Conservation (phyloP, 768 basidiomycete species). For the Suillus placidus region DNA sequence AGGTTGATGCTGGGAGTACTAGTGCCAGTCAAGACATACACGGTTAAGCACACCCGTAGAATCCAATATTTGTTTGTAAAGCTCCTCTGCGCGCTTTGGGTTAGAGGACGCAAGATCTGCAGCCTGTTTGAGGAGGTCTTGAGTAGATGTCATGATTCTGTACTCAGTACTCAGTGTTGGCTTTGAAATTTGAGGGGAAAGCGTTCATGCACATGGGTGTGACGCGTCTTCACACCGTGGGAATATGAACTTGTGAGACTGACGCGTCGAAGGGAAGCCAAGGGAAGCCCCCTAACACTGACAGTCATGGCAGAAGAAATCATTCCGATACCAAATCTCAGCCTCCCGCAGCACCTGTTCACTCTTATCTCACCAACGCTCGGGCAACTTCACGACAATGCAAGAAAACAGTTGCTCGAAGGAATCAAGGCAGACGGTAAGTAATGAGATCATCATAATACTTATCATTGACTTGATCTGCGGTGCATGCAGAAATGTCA, state of each 20-base stretch:
- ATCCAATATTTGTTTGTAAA: conserved; percentile 73
- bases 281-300: neutral
- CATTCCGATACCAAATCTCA: conserved; percentile 85
- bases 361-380: conserved; percentile 66
- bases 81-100: conserved; percentile 63
- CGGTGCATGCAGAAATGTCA: conserved; percentile 69
- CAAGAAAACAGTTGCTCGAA: conserved; percentile 63
- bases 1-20: conserved; percentile 27
- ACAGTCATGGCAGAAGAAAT: conserved; percentile 81
- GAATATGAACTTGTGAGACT: conserved; percentile 28
- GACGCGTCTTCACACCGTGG: conserved; percentile 36
- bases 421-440: conserved; percentile 80
- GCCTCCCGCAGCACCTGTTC: conserved; percentile 81
- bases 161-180: neutral
- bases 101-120: conserved; percentile 45
- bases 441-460: conserved; percentile 32
- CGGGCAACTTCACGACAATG: conserved; percentile 64
- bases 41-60: conserved; percentile 34
- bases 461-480: conserved; percentile 10
- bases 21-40: neutral
- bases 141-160: conserved; percentile 28
- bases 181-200: neutral
- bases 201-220: conserved; percentile 2
- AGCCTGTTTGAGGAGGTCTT: conserved; percentile 48
- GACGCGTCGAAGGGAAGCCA: conserved; percentile 35